Evolutionary conservation across 495 filamentous ascomycete species (phyloP), one percentile per base, ranked within the genome.

Genomic region (Diplogelasinospora grovesii): DNA sequence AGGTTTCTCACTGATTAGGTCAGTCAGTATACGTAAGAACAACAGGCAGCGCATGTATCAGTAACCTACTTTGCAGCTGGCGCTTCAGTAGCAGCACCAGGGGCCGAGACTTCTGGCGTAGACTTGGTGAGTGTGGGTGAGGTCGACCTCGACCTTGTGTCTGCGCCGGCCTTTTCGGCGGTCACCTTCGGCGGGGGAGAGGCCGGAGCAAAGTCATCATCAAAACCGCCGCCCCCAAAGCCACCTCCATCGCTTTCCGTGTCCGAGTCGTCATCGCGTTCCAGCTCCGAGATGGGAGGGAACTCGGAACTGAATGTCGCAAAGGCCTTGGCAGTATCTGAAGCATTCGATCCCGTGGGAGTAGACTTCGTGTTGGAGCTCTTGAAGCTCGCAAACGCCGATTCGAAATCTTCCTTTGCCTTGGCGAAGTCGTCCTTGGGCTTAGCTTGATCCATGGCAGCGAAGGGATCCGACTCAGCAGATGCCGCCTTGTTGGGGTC

Each of bases 221-320:
- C 89, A 54, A 97, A 98, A n/a, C n/a, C n/a, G n/a, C n/a, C n/a
- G n/a, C n/a, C n/a, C n/a, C n/a, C n/a, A n/a, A n/a, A n/a, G 0
- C 89, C 85, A 30, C 70, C 80, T 27, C 85, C 49, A 24, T 76
- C 86, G 49, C 75, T 82, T n/a, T 81, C 86, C 43, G 83, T 87
- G 23, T 89, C 87, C 2, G 64, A 82, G 79, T 59, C 57, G 10
- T 90, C 87, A 45, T 92, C 86, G 35, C 82, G 71, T 29, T 81
- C 81, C 23, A 95, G 57, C 52, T 95, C 89, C 25, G 81, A 81
- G 42, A 97, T 95, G 1, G 92, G 92, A 23, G 93, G 93, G 64
- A 97, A 97, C 54, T 97, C 92, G n/a, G 75, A 41, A 43, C 50
- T 50, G 36, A 65, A 61, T 14, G 68, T 63, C 48, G 72, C 54